These are phyloP conservation scores for Eucalyptus erythrocorys DNA, from an alignment of 345 rosid species.

Conservation along the genomic window DNA sequence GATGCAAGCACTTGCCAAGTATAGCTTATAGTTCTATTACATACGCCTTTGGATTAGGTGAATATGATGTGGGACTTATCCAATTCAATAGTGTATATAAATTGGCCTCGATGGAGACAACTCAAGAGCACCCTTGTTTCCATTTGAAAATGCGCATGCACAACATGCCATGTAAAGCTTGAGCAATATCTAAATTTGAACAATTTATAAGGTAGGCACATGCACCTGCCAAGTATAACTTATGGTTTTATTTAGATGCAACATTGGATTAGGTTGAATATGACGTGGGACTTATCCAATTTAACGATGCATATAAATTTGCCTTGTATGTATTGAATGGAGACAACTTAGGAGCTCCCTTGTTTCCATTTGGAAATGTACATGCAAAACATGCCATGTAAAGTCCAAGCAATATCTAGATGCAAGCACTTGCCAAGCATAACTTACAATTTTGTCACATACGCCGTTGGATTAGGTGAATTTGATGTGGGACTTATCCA, in stretches of 20 bases:
- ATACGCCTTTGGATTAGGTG: background rate
- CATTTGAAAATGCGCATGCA: background rate
- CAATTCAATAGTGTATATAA: background rate
- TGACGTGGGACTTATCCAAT: background rate
- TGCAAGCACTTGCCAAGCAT: background rate
- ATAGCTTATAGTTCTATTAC: background rate
- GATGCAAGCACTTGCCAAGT: background rate
- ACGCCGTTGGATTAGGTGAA: background rate
- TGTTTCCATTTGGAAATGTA: background rate
- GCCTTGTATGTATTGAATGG: background rate
- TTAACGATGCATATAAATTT: background rate
- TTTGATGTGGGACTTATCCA: background rate
- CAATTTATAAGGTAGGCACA: background rate
- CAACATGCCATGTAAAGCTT: background rate
- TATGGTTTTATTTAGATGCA: background rate
- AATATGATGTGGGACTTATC: background rate
- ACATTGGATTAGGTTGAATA: background rate
- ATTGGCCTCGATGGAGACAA: background rate
- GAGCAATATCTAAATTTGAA: background rate
- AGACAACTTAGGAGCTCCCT: background rate
- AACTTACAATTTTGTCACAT: background rate
- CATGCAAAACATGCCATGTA: background rate
- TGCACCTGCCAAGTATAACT: background rate
- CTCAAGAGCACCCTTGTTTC: background rate
- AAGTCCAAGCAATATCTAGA: background rate